Base-by-base conservation (phyloP, 1,284 basidiomycete species). In the Cryptococcus floricola region DNA sequence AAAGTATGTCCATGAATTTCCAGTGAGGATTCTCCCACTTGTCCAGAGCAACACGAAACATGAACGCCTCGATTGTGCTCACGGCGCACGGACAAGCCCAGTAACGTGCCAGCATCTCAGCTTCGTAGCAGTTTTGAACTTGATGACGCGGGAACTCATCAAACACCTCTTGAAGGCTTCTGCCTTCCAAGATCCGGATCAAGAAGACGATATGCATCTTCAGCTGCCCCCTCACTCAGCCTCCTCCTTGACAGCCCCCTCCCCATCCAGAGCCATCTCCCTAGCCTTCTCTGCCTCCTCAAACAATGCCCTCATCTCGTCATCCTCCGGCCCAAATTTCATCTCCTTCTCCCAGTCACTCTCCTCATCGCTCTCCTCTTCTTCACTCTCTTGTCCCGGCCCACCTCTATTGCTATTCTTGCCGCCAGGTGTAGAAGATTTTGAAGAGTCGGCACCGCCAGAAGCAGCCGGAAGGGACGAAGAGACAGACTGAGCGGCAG, bases 181-280 rank as follows among this genome's bases (percentile, higher is more conserved):
- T 34, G 31, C 31, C 31, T 34, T 34, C 31, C 31, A 34, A 34
- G 3, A 34, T 34, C 31, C 31, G 31, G 31, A 34, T 6, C 7
- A 34, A 34, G 31, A 34, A 34, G 31, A 23, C 23, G 23, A 23
- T 23, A 23, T 23, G 23, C 23, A 23, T 23, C 23, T 23, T 19
- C 14, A 13, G 19, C 23, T 19, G 5, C 38, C 39, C 7, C 9
- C 34, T 25, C 41, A 52, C 37, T 23, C 23, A 23, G 23, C 31
- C 38, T 14, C 25, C 19, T 34, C 31, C 37, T 50, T 63, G 73
- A 57, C 74, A 74, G 53, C 73, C 55, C 4, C 27, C 27, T 9
- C 37, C 41, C 25, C 42, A 3, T 39, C 46, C 18, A 54, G 45
- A 9, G 54, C 14, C 39, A 62, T 39, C 46, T 62, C 55, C 39